Base-by-base conservation (phyloP, 257 asterid species). In the Lavandula angustifolia region DNA sequence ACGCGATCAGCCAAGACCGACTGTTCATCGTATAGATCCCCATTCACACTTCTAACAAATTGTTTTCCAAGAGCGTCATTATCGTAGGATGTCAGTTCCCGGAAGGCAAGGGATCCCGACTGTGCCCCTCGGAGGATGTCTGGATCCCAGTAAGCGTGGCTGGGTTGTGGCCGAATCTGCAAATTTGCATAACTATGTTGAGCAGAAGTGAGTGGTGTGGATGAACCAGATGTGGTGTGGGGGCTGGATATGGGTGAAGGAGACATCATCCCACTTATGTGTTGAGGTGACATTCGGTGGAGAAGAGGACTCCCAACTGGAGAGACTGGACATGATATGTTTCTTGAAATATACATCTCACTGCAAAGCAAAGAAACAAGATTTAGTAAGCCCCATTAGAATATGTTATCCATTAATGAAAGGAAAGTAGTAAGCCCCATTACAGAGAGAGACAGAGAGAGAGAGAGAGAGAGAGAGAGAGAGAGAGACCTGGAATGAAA, bases 201-300 rank as follows among this genome's bases (percentile, higher is more conserved):
- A 12, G 78, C 91, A 42, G 94, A 90, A 1, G 89, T 76, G 35
- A 84, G 84, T 47, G 99, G 99, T 1, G 97, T 94, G 64, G 97
- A 87, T 5, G 99, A 90, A 78, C 99, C 99, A 0, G 99, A 94
- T 18, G 84, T 85, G 22, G 94, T 73, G 38, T 80, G 91, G 34
- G 99, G 96, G 67, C 97, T 94, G 17, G 96, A 88, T 71, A 90
- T 90, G 18, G 99, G 92, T 3, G 96, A 87, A 2, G 99, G 96
- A 51, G 97, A 87, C 94, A 89, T 73, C 77, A 85, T 83, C 58
- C 95, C 96, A n/a, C 79, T 89, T 5, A 79, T 76, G 74, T 84
- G 89, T 50, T 89, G 97, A 60, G 97, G 95, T 10, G 95, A 91
- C 68, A 94, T 86, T 48, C 91, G 80, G 71, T 82, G 75, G 42